phyloP scores from a whole-genome alignment of 2,329 filamentous ascomycete species.

The Aspergillus unguis region DNA sequence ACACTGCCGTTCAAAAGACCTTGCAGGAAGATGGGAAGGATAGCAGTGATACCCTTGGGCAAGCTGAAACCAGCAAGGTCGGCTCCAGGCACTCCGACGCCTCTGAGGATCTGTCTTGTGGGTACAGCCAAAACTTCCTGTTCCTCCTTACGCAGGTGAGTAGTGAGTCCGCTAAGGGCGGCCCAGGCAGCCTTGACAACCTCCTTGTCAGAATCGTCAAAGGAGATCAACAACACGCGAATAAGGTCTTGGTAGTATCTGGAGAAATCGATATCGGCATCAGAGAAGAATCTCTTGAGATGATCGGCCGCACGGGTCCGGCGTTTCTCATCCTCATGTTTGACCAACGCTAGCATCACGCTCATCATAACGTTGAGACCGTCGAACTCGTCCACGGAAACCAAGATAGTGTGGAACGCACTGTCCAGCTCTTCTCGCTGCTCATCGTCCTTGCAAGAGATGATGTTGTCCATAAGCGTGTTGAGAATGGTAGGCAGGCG shows the following conservation, averaged over 20 bases:
- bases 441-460: slow-evolving; percentile 67
- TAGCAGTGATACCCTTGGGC: slow-evolving; percentile 94
- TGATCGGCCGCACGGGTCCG: slow-evolving; percentile 75
- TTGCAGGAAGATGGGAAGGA: slow-evolving; percentile 94
- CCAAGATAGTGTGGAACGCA: slow-evolving; percentile 83
- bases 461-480: slow-evolving; percentile 87
- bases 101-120: slow-evolving; percentile 78
- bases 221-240: slow-evolving; percentile 82
- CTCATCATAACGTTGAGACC: slow-evolving; percentile 96
- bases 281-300: slow-evolving; percentile 79
- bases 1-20: slow-evolving; percentile 94
- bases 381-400: slow-evolving; percentile 93
- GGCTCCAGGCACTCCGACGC: slow-evolving; percentile 81
- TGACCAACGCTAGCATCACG: slow-evolving; percentile 79
- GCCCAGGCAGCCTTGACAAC: slow-evolving; percentile 90
- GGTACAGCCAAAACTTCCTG: slow-evolving; percentile 91
- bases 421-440: slow-evolving; percentile 69
- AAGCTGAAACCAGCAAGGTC: slow-evolving; percentile 83
- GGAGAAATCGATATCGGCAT: slow-evolving; percentile 81
- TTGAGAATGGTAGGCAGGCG: slow-evolving; percentile 87
- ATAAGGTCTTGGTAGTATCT: slow-evolving; percentile 96
- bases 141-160: slow-evolving; percentile 89
- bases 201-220: slow-evolving; percentile 77
- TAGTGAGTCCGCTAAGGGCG: slow-evolving; percentile 81
- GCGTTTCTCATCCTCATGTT: slow-evolving; percentile 87